These are phyloP conservation scores for Pochonia chlamydosporia DNA, from an alignment of 2,329 filamentous ascomycete species.

Conservation along the genomic window DNA sequence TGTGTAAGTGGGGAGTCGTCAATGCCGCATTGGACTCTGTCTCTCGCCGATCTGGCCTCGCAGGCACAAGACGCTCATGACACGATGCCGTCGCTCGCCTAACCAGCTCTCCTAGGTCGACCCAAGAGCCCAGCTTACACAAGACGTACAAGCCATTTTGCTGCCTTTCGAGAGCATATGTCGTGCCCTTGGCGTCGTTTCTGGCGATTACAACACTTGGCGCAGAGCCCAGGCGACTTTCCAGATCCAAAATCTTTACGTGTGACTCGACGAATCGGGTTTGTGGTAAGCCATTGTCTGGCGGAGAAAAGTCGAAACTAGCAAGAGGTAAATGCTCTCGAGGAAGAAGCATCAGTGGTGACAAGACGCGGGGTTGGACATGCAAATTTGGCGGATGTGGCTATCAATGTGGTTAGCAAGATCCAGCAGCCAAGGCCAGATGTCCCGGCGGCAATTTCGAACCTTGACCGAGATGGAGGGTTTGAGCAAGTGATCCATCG, in stretches of 20 bases:
- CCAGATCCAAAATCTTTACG: constrained; percentile 58
- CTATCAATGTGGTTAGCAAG: constrained; percentile 29
- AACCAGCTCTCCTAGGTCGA: constrained; percentile 51
- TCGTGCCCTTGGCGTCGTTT: constrained; percentile 44
- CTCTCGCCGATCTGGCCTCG: constrained; percentile 12
- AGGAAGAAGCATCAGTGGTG: constrained; percentile 57
- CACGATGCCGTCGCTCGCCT: constrained; percentile 38
- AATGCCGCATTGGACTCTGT: constrained; percentile 18
- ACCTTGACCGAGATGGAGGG: constrained; percentile 49
- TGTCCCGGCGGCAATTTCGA: constrained; percentile 8
- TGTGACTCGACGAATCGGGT: constrained; percentile 55
- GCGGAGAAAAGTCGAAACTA: constrained; percentile 50
- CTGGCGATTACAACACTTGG: constrained; percentile 57
- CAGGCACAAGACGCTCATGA: constrained; percentile 22
- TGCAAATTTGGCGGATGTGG: constrained; percentile 49
- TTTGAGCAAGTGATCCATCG: constrained; percentile 48
- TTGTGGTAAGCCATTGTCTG: constrained; percentile 43
- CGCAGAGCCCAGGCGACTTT: constrained; percentile 49
- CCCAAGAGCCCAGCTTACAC: constrained; percentile 63
- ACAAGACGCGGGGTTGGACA: constrained; percentile 47
- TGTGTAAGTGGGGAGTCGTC: constrained; percentile 41
- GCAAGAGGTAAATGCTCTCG: constrained; percentile 57
- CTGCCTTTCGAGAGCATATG: constrained; percentile 63
- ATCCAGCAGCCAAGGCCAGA: neutral
- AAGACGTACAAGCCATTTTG: constrained; percentile 56